Conservation (phyloP, 2,329 filamentous ascomycete species). For the Clarireedia hainanense region DNA sequence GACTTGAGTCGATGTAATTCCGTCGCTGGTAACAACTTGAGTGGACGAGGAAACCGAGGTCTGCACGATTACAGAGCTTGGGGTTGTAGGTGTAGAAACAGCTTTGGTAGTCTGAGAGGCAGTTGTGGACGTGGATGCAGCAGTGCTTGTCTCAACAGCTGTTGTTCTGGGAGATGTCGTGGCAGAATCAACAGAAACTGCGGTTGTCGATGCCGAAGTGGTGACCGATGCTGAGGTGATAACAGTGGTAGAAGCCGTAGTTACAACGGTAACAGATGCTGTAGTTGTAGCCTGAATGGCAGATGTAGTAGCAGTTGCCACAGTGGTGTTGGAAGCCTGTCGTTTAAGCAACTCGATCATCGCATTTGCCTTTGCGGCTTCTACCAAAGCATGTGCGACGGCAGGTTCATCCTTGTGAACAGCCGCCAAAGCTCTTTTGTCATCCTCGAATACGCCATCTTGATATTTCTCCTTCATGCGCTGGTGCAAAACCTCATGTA, state of each 20-base stretch:
- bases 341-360: constrained; percentile 47
- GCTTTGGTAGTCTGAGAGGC: too few species aligned
- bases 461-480: constrained; percentile 56
- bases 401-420: constrained; percentile 53
- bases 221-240: neutral
- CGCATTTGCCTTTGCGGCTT: constrained; percentile 39
- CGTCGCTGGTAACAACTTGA: neutral
- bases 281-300: neutral
- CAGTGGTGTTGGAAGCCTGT: constrained; percentile 32
- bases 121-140: too few species aligned
- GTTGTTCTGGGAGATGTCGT: too few species aligned
- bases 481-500: constrained; percentile 60
- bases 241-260: neutral
- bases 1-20: neutral
- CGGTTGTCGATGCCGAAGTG: neutral
- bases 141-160: too few species aligned
- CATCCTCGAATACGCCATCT: constrained; percentile 60
- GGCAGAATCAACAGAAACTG: too few species aligned
- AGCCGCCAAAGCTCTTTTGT: constrained; percentile 54
- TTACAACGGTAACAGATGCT: constrained; percentile 1
- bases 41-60: neutral
- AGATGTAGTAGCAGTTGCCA: constrained; percentile 5
- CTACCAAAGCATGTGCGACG: constrained; percentile 54
- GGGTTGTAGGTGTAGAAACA: neutral
- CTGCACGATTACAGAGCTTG: neutral